Base-by-base conservation (phyloP, 495 filamentous ascomycete genomes). In the Penicillium lagena region DNA sequence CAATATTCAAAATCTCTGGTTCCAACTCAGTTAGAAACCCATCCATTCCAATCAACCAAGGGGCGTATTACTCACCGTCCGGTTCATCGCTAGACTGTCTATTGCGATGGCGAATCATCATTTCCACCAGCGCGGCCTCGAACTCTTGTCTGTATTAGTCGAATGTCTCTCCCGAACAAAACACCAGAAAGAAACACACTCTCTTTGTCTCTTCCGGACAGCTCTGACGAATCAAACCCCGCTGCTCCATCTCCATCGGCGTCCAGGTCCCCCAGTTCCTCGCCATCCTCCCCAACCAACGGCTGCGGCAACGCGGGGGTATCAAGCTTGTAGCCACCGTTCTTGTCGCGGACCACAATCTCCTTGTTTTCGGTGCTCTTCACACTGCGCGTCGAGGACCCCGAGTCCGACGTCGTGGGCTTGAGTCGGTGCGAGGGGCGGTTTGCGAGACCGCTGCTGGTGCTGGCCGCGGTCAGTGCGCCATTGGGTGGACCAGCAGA, bases 301-400 rank as follows among this genome's bases (percentile, higher is more conserved):
- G 75, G 59, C 22, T 62, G 52, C 36, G 70, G 74, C n/a, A 77
- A 43, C 1, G 77, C 62, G 2, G 85, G 86, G 42, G 87, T 78
- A 40, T 79, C 80, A n/a, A 90, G 57, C 51, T 85, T 79, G 49
- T 86, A 83, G 40, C 80, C 77, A 35, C 89, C 89, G 59, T 86
- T 82, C 58, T 82, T 71, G 60, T 93, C 82, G 50, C 82, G 74
- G 11, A 86, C 79, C 8, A 91, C 81, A 30, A 94, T 90, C 31
- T 90, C 87, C 32, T 72, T 72, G 4, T 74, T 72, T 29, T 80
- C 75, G 50, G 69, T 40, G 54, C 70, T 13, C 13, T 62, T 61
- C 7, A 57, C 42, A 31, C 59, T 58, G 27, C 68, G 55, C 13
- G 62, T 46, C 22, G 63, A 63, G 4, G 59, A 59, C 4, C 50